phyloP scores from a whole-genome alignment of 306 rosid genomes.

The Malus asiatica region DNA sequence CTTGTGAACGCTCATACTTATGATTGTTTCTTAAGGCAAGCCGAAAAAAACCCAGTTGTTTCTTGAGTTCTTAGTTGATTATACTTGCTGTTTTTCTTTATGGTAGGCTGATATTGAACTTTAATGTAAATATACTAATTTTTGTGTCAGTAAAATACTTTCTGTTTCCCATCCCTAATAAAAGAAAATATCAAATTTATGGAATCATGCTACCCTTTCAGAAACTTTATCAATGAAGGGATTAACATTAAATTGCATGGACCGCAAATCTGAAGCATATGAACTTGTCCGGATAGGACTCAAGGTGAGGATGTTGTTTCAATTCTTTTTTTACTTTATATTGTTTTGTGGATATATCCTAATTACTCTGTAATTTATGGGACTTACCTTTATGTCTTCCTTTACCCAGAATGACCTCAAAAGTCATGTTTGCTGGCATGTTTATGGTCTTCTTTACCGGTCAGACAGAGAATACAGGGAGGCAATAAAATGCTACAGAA shows the following conservation, averaged over 20 bases:
- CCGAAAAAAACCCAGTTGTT: too few relatives aligned
- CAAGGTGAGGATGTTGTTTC: slow-evolving; percentile 49
- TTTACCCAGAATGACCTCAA: slow-evolving; percentile 83
- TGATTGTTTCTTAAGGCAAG: too few relatives aligned
- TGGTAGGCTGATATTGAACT: not conserved
- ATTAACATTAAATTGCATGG: slow-evolving; percentile 93
- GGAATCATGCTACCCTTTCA: slow-evolving; percentile 28
- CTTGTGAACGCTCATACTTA: not conserved
- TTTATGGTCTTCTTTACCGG: slow-evolving; percentile 93
- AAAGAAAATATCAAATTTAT: not conserved
- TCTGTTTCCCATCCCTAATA: not conserved
- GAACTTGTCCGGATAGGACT: slow-evolving; percentile 92
- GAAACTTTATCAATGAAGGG: slow-evolving; percentile 99
- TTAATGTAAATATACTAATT: not conserved
- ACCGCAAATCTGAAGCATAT: slow-evolving; percentile 94
- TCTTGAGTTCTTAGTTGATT: not conserved
- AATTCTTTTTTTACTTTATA: not conserved
- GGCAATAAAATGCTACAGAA: slow-evolving; percentile 93
- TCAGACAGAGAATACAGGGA: slow-evolving; percentile 98
- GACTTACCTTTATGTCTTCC: slow-evolving; percentile 19
- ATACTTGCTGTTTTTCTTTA: not conserved
- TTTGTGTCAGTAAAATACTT: not conserved
- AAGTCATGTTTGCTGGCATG: slow-evolving; percentile 99
- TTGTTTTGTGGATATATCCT: slow-evolving; percentile 8
- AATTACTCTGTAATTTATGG: not conserved